Base-by-base conservation (phyloP, 2,329 filamentous ascomycete genomes). In the Dactylellina haptotyla region DNA sequence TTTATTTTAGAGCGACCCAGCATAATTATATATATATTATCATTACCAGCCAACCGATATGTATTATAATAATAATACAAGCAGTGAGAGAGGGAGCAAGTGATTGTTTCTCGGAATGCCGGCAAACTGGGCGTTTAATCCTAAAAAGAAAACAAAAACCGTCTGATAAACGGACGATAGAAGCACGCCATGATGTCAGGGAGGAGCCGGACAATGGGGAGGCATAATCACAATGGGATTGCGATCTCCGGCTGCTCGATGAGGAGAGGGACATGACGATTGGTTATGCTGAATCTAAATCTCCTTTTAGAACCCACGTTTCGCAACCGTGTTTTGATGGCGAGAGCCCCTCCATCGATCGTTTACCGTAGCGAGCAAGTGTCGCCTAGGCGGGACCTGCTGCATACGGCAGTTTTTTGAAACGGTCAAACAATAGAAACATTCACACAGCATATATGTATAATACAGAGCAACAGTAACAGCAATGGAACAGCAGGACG, bases 261-360 rank as follows among this genome's bases (percentile, higher is more conserved):
- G n/a, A n/a, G n/a, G n/a, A n/a, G n/a, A n/a, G n/a, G n/a, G n/a
- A n/a, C n/a, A n/a, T n/a, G n/a, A n/a, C n/a, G n/a, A n/a, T n/a
- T n/a, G n/a, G n/a, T n/a, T n/a, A n/a, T n/a, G n/a, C n/a, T n/a
- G n/a, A n/a, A n/a, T n/a, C n/a, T n/a, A n/a, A n/a, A n/a, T n/a
- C n/a, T n/a, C n/a, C n/a, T 62, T 62, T 62, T 62, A 62, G 58
- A 62, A 41, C 45, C 46, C 58, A 43, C 58, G 43, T 18, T 41
- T 12, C 57, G 12, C 8, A 41, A 4, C 28, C 30, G 41, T 34
- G 43, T 61, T 61, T n/a, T n/a, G n/a, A n/a, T 50, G 57, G 50
- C 30, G 34, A 34, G 14, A 3, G 57, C 43, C 34, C 28, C 28
- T 50, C 26, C 41, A n/a, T 4, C 20, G 18, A 45, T 45, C 25